A percentile compares a stretch with the other conserved stretches of the same genome.
Conservation (phyloP, 495 filamentous ascomycete species). For the Endocarpon pusillum region DNA sequence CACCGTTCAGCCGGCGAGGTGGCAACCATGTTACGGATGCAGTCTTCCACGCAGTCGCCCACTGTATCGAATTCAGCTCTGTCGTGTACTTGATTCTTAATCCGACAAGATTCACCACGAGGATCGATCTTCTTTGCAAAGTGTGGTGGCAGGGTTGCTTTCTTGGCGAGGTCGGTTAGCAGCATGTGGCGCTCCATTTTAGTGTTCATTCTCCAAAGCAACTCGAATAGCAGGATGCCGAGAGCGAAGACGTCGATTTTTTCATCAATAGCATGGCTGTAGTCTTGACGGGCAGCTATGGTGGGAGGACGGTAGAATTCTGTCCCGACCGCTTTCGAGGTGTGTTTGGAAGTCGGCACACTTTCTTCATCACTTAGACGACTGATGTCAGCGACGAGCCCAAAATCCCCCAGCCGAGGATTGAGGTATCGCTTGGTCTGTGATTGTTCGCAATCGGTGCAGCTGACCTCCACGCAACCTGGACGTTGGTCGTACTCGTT, state of each 20-base stretch:
- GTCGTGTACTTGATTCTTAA: constrained; percentile 10
- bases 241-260: constrained; percentile 37
- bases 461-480: constrained; percentile 16
- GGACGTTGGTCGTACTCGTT: constrained; percentile 12
- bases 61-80: constrained; percentile 18
- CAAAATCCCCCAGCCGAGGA: constrained; percentile 37
- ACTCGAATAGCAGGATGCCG: constrained; percentile 36
- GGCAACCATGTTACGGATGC: constrained; percentile 31
- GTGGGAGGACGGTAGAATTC: constrained; percentile 30
- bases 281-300: constrained; percentile 3
- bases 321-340: constrained; percentile 21
- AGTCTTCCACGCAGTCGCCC: constrained; percentile 21
- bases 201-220: constrained; percentile 31
- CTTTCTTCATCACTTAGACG: constrained; percentile 16
- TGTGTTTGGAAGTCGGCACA: constrained; percentile 5
- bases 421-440: constrained; percentile 21
- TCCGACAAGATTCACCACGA: no score
- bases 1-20: constrained; percentile 24
- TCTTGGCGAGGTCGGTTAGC: constrained; percentile 25
- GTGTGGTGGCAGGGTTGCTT: constrained; percentile 18
- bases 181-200: constrained; percentile 37
- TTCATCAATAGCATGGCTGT: constrained; percentile 25
- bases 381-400: constrained; percentile 35
- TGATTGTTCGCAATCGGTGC: background rate
- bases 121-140: constrained; percentile 24